Base-by-base conservation (phyloP, 805 yeast species). In the Saccharomycodes ludwigii region DNA sequence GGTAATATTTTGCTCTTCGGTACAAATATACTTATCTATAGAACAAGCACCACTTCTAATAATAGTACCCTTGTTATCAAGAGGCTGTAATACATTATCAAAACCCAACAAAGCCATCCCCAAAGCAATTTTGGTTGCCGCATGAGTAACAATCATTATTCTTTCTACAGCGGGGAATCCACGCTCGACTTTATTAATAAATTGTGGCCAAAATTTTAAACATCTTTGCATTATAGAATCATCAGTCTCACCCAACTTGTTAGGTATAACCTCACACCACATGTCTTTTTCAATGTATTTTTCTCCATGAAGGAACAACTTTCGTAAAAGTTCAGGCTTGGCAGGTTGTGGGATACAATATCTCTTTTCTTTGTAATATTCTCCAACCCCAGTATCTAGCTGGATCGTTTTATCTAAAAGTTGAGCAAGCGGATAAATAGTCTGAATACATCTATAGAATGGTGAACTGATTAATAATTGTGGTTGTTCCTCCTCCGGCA, bases 71-170 rank as follows among this genome's bases (percentile, higher is more conserved):
- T 59, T 65, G 18, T 57, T 59, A 38, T 61, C 65, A 24, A 79
- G 46, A 16, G 63, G 55, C 18, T 73, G 81, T 27, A 69, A 64
- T 14, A 71, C 71, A 24, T 61, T 59, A 0, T 48, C 32, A 34
- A 66, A 68, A 0, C 73, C 73, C 45, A 79, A 47, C 11, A 88
- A 59, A 1, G 80, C 67, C 72, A 83, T 71, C 4, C 95, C 95
- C 12, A 88, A 58, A 0, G 93, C 86, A 38, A 85, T 83, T 52
- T 84, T 83, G 4, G 93, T 69, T 3, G 97, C 96, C 1, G 97
- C 98, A 56, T 91, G 97, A 4, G 94, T 75, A 18, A 83, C 75
- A n/a, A 88, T 58, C 15, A 91, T 45, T 6, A 91, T 60, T 0
- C 73, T 62, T 22, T 74, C 71, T 20, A 73, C 59, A 2, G 72